Conservation (phyloP, 257 asterid genomes). For the Cruciata laevipes region DNA sequence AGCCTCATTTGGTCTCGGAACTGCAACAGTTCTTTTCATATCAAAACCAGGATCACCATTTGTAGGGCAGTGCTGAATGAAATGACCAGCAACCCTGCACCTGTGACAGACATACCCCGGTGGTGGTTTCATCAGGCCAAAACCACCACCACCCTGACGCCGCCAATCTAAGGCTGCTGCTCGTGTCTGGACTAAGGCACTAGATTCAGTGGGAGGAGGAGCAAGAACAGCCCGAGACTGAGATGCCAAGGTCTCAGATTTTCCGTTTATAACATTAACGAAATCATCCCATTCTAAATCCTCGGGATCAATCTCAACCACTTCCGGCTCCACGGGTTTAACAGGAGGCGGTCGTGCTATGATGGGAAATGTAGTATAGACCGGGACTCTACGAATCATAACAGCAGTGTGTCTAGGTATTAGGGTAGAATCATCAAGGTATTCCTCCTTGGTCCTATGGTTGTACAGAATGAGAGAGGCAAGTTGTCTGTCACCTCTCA, state of each 20-base stretch:
- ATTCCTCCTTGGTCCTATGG: conserved; percentile 90
- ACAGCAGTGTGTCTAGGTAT: conserved; percentile 87
- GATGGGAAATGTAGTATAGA: conserved; percentile 79
- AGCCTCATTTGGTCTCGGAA: conserved; percentile 90
- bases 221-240: not conserved
- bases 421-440: conserved; percentile 67
- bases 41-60: conserved; percentile 91
- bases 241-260: conserved; percentile 38
- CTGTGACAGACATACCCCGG: conserved; percentile 89
- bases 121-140: conserved; percentile 48
- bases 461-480: conserved; percentile 86
- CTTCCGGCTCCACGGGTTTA: conserved; percentile 32
- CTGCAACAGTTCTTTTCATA: conserved; percentile 68
- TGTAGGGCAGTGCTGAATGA: conserved; percentile 95
- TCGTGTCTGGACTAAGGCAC: not conserved
- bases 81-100: conserved; percentile 95
- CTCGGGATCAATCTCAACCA: conserved; percentile 48
- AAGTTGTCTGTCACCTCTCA: conserved; percentile 43
- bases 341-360: conserved; percentile 46
- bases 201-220: not conserved
- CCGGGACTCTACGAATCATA: conserved; percentile 94
- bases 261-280: conserved; percentile 65
- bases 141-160: not conserved
- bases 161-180: no score
- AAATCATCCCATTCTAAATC: conserved; percentile 86